Base-by-base conservation (phyloP, 495 filamentous ascomycete species). In the Penicillium verhagenii region DNA sequence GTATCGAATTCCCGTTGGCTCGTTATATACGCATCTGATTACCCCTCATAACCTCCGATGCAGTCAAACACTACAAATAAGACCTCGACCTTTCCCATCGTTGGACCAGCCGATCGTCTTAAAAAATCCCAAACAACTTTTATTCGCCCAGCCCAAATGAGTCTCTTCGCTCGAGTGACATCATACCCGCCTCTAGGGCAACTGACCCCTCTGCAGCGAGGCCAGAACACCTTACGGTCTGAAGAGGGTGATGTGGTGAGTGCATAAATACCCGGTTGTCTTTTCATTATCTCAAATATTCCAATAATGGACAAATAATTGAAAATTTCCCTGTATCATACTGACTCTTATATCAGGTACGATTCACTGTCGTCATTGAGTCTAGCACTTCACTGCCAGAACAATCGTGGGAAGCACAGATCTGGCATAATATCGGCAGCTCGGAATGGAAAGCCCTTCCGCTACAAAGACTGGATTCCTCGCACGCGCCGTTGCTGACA, bases 331-430 rank as follows among this genome's bases (percentile, higher is more conserved):
- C 25, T 21, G 33, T 35, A 35, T 14, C n/a, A n/a, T 13, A 21
- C 50, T 59, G 16, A 58, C 5, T 20, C 18, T 26, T 18, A 5
- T 35, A 13, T 14, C 55, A 82, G 72, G 73, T 88, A 11, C 62
- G 62, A 3, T 87, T 94, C 55, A 84, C 81, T 14, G 88, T 90
- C 14, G 69, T 90, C n/a, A 72, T 96, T 25, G 88, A 91, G 54
- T 81, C 84, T 20, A 83, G 80, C 40, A 76, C 64, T 29, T 73
- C 70, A 46, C 76, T 82, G 28, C 75, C 75, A 1, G 63, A 80
- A 6, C 79, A 86, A 57, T 53, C 70, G 35, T 95, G 88, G 87
- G 80, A 94, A 63, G 79, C 88, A 6, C 78, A 85, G 28, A 72
- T 96, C 1, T 96, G 91, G 91, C 83, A 92, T 61, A 87, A 88